A percentile compares a stretch with the other conserved stretches of the same genome.
Evolutionary conservation across 768 basidiomycete species (phyloP).

Genomic region (Clitopilus passeckerianus): DNA sequence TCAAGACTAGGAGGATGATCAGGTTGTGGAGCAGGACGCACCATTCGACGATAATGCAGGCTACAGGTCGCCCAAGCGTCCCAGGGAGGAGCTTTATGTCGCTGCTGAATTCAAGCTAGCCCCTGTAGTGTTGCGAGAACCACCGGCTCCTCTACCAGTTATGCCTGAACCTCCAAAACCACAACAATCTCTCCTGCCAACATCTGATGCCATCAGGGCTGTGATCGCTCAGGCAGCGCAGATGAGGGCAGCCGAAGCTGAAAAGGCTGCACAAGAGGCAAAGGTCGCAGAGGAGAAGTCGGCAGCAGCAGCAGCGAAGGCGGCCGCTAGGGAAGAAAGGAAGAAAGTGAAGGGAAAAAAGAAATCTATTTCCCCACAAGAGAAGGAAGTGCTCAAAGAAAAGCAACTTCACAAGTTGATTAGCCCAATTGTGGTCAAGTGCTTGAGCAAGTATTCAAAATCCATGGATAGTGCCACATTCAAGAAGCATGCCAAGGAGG

Average conservation of each 20-base stretch:
- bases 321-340: conserved; percentile 20
- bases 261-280: conserved; percentile 16
- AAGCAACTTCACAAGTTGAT: conserved; percentile 80
- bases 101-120: neutral
- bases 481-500: conserved; percentile 96
- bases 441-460: conserved; percentile 85
- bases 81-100: neutral
- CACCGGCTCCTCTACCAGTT: neutral
- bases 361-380: conserved; percentile 45
- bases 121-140: neutral
- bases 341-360: conserved; percentile 32
- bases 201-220: conserved; percentile 21
- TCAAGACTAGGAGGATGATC: neutral
- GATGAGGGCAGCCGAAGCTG: conserved; percentile 25
- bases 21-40: neutral
- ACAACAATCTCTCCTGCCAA: conserved; percentile 9
- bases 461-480: conserved; percentile 76
- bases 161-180: neutral
- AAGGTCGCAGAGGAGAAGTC: conserved; percentile 22
- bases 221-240: conserved; percentile 30
- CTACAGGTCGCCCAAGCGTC: neutral
- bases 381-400: conserved; percentile 70
- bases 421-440: conserved; percentile 85
- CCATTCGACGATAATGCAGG: neutral
- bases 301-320: conserved; percentile 21